These are phyloP conservation scores for Vitis rotundifolia DNA, from an alignment of 164 flowering plant genomes.

Conservation along the genomic window DNA sequence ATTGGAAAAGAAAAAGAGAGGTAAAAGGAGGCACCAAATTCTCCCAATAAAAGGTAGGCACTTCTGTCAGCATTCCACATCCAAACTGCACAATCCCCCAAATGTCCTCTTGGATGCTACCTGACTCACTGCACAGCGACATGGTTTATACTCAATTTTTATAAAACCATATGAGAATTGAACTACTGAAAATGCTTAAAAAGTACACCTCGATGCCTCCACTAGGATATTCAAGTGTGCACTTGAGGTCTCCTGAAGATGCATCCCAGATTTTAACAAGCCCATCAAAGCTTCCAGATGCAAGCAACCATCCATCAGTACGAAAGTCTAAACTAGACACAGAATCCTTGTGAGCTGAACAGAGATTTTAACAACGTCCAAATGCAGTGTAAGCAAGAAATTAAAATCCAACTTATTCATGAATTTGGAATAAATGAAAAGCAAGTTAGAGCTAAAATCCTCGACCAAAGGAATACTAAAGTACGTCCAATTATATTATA, in stretches of 20 bases:
- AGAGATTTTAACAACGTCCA: not conserved
- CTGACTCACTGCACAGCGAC: slow-evolving; percentile 68
- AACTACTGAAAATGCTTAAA: not conserved
- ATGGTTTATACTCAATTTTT: slow-evolving; percentile 10
- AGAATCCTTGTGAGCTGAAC: slow-evolving; percentile 76
- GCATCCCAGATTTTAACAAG: slow-evolving; percentile 72
- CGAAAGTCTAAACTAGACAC: slow-evolving; percentile 74
- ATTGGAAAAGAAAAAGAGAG: not conserved
- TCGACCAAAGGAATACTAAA: not conserved
- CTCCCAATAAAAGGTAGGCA: slow-evolving; percentile 30
- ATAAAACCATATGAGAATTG: no score
- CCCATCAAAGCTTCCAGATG: slow-evolving; percentile 88
- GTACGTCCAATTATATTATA: not conserved
- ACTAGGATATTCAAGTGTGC: slow-evolving; percentile 76
- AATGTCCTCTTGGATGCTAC: slow-evolving; percentile 94
- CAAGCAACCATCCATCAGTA: slow-evolving; percentile 80
- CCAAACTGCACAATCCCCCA: slow-evolving; percentile 78
- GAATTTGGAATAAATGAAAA: not conserved
- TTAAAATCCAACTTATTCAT: no score
- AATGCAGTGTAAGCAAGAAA: not conserved
- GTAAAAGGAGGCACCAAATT: not conserved
- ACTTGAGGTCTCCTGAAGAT: slow-evolving; percentile 52
- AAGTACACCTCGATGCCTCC: slow-evolving; percentile 77
- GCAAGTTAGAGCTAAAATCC: not conserved
- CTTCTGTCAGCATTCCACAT: slow-evolving; percentile 94